Percentiles rank a stretch among this genome's conserved stretches.
Conservation (phyloP, 495 filamentous ascomycete genomes). For the Extremus antarcticus region DNA sequence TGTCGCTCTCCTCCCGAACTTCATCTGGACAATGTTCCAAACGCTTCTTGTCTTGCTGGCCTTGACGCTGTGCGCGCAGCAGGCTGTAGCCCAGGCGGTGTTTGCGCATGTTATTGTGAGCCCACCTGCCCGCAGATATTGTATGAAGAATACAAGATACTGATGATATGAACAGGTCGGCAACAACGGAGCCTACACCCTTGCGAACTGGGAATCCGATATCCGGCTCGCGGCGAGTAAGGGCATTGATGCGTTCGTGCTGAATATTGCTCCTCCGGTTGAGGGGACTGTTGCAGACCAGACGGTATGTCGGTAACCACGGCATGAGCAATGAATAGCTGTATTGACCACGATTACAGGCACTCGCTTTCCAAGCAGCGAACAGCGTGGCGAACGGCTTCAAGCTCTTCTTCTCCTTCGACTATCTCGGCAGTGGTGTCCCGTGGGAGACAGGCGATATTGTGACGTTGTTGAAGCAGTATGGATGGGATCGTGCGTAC, state of each 20-base stretch:
- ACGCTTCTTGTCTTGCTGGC: background rate
- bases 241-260: conserved; percentile 61
- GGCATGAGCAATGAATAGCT: background rate
- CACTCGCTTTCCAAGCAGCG: conserved; percentile 46
- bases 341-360: background rate
- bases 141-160: too few species aligned
- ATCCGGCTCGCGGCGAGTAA: conserved; percentile 48
- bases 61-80: background rate
- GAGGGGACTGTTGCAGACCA: conserved; percentile 39
- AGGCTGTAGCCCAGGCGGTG: background rate
- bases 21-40: background rate
- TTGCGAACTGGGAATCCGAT: conserved; percentile 42
- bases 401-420: conserved; percentile 60
- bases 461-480: conserved; percentile 45
- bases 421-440: conserved; percentile 37
- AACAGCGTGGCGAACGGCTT: conserved; percentile 37
- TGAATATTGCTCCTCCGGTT: conserved; percentile 44
- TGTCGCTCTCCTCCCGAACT: too few species aligned
- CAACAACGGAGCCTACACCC: conserved; percentile 2
- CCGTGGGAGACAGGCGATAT: conserved; percentile 48
- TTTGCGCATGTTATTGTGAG: background rate
- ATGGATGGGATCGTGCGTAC: conserved; percentile 41
- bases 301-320: too few species aligned
- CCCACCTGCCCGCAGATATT: too few species aligned
- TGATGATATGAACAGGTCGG: background rate